These are phyloP conservation scores for Trametes villosa DNA, from an alignment of 768 basidiomycete genomes.

Conservation along the genomic window DNA sequence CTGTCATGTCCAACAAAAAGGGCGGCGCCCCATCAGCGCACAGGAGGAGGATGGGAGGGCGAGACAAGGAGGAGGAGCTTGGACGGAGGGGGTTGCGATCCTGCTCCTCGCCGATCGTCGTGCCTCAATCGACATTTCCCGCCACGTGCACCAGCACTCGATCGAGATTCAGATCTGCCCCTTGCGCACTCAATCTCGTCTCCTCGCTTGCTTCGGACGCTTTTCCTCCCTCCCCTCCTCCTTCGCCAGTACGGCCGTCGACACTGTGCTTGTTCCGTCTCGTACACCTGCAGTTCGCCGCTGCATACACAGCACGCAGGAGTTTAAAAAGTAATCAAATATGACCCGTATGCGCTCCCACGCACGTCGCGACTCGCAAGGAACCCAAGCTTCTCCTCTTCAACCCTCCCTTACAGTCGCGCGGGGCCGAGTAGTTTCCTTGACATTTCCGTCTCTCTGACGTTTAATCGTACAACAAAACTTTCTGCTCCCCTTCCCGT, in stretches of 20 bases:
- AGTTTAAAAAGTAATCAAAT: too few relatives aligned
- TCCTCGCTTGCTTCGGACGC: not conserved
- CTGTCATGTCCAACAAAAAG: not conserved
- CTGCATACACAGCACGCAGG: not conserved
- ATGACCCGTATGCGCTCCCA: too few relatives aligned
- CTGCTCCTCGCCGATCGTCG: conserved; percentile 19
- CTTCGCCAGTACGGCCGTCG: not conserved
- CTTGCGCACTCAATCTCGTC: conserved; percentile 19
- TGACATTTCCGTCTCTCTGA: not conserved
- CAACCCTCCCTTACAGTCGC: not conserved
- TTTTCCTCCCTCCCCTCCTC: not conserved
- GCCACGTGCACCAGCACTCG: conserved; percentile 12
- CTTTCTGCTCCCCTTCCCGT: not conserved
- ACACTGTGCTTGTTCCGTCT: not conserved
- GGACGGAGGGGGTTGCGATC: not conserved
- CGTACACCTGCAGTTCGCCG: not conserved
- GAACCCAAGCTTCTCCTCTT: too few relatives aligned
- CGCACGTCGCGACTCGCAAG: too few relatives aligned
- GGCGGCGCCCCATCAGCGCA: not conserved
- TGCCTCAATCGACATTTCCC: conserved; percentile 19
- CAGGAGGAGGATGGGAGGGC: not conserved
- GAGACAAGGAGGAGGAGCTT: not conserved
- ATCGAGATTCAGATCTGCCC: conserved; percentile 22
- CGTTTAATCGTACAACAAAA: not conserved
- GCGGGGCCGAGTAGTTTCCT: conserved; percentile 8